Conservation (phyloP, 2,329 filamentous ascomycete species). For the Fusarium agapanthi region DNA sequence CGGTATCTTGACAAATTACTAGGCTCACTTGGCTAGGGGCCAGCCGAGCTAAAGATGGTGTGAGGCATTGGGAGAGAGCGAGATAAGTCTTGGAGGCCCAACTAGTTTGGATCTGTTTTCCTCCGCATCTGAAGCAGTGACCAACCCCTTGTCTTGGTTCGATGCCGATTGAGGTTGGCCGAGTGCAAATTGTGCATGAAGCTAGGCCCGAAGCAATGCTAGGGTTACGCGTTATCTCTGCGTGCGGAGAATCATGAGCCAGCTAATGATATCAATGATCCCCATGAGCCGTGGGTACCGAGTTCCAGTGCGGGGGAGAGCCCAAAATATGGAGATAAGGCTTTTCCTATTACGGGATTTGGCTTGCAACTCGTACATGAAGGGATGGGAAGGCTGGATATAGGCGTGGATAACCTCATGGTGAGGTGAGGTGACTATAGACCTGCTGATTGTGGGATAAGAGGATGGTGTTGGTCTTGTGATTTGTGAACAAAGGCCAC, state of each 20-base stretch:
- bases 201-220: conserved; percentile 2
- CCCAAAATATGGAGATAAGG: conserved; percentile 20
- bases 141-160: conserved; percentile 11
- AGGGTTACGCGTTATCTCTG: conserved; percentile 25
- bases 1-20: conserved; percentile 16
- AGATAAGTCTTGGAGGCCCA: conserved; percentile 14
- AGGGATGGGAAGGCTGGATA: conserved; percentile 18
- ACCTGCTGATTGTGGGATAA: conserved; percentile 5
- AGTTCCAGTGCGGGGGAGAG: conserved; percentile 25
- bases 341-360: conserved; percentile 27
- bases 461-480: background rate
- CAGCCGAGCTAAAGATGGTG: conserved; percentile 7
- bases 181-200: conserved; percentile 34
- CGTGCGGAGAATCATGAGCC: conserved; percentile 22
- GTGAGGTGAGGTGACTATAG: background rate
- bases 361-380: conserved; percentile 34
- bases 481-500: conserved; percentile 1
- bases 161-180: conserved; percentile 29
- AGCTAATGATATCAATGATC: conserved; percentile 23
- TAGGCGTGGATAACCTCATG: conserved; percentile 21
- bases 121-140: background rate
- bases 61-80: conserved; percentile 17
- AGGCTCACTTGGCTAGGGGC: background rate
- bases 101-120: background rate
- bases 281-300: conserved; percentile 5